phyloP scores from a whole-genome alignment of 78 protist species.

The Blattamonas nauphoetae region DNA sequence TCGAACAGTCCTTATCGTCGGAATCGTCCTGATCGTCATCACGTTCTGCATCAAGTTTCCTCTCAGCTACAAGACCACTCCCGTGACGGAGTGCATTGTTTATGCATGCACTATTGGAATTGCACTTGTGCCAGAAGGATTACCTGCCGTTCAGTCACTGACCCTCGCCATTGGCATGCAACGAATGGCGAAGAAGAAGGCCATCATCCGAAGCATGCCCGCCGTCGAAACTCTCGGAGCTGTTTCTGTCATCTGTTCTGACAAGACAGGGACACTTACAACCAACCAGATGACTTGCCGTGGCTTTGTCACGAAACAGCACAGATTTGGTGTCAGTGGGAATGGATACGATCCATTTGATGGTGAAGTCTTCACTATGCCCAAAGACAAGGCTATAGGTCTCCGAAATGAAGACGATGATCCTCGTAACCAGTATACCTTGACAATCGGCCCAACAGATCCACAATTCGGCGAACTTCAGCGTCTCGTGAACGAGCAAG shows the following conservation, averaged over 20 bases:
- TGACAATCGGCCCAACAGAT: neutral
- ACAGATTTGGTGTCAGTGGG: neutral
- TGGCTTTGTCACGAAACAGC: neutral
- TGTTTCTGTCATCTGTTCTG: slow-evolving; percentile 69
- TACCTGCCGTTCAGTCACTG: slow-evolving; percentile 72
- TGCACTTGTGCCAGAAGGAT: slow-evolving; percentile 65
- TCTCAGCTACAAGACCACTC: neutral
- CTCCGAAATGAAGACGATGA: neutral
- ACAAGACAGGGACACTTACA: slow-evolving; percentile 96
- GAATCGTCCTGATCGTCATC: neutral
- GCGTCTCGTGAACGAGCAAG: neutral
- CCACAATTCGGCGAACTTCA: neutral
- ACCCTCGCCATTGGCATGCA: slow-evolving; percentile 66
- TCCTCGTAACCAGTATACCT: neutral
- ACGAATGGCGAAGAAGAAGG: slow-evolving; percentile 64
- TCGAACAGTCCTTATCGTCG: neutral
- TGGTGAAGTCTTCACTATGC: neutral
- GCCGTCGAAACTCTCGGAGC: slow-evolving; percentile 92
- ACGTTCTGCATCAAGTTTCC: neutral
- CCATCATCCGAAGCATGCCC: slow-evolving; percentile 59
- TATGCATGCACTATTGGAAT: neutral
- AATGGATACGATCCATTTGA: neutral
- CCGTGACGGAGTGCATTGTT: neutral
- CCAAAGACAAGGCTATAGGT: too few species aligned
- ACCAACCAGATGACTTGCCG: slow-evolving; percentile 62